Percentiles rank a stretch among this genome's conserved stretches.
These are phyloP conservation scores for Vitis hybrid DNA, from an alignment of 177 flowering plant genomes.

Conservation along the genomic window DNA sequence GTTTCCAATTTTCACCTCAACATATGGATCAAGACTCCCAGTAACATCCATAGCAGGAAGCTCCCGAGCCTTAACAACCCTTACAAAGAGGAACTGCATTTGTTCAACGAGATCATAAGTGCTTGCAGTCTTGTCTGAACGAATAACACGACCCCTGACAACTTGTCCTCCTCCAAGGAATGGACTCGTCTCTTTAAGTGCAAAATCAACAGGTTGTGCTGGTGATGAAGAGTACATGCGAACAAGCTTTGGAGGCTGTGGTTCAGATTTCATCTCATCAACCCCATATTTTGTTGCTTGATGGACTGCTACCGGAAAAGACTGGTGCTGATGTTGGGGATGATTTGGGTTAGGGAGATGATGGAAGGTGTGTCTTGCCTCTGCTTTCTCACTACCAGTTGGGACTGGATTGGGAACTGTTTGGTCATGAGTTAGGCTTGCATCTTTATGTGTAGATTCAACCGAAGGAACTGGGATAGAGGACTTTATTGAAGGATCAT, in stretches of 20 bases:
- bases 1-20: constrained; percentile 86
- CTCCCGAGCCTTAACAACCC: constrained; percentile 89
- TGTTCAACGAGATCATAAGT: constrained; percentile 91
- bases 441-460: constrained; percentile 22
- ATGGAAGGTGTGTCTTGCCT: constrained; percentile 58
- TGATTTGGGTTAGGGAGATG: constrained; percentile 61
- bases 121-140: constrained; percentile 57
- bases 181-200: constrained; percentile 92
- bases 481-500: constrained; percentile 61
- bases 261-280: constrained; percentile 60
- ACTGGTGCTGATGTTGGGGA: constrained; percentile 28
- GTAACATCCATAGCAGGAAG: constrained; percentile 85
- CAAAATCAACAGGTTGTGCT: constrained; percentile 73
- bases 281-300: constrained; percentile 36
- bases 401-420: constrained; percentile 12
- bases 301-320: constrained; percentile 21
- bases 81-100: constrained; percentile 87
- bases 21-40: constrained; percentile 88
- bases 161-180: constrained; percentile 89
- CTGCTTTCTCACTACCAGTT: constrained; percentile 28
- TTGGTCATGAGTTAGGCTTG: constrained; percentile 15
- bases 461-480: constrained; percentile 43
- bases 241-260: constrained; percentile 57
- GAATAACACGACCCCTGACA: constrained; percentile 85
- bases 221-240: constrained; percentile 60